A percentile compares a stretch with the other conserved stretches of the same genome.
Conservation (phyloP, 257 asterid species). For the Solanum sejunctum region DNA sequence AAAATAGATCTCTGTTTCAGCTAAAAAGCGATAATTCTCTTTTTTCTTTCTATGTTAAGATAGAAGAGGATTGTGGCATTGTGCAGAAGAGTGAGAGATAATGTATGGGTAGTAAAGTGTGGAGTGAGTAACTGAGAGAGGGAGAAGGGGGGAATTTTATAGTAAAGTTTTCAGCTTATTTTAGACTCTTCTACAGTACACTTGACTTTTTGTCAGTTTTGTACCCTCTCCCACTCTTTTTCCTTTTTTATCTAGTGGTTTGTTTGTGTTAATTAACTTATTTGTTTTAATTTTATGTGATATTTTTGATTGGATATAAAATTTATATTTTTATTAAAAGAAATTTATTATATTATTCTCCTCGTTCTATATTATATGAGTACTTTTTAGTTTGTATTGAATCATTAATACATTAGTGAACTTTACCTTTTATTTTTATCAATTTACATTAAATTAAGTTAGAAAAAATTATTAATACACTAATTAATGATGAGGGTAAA, state of each 20-base stretch:
- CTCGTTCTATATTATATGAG: no score
- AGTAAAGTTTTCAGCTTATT: neutral
- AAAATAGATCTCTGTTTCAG: neutral
- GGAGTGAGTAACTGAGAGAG: conserved; percentile 20
- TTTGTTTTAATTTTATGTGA: neutral
- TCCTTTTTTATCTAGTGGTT: neutral
- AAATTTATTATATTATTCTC: no score
- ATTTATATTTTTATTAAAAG: no score
- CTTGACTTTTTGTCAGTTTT: neutral
- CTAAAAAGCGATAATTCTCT: neutral
- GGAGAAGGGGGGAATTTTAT: neutral
- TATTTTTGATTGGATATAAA: neutral
- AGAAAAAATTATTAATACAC: no score
- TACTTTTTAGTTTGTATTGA: no score
- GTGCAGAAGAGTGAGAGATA: neutral
- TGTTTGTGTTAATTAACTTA: neutral
- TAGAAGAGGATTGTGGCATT: neutral
- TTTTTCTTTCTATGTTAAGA: neutral
- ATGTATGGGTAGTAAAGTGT: neutral
- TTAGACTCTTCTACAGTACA: neutral
- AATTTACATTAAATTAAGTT: no score
- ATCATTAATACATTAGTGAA: no score
- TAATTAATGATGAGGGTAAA: no score
- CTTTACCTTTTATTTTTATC: no score
- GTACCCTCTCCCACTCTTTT: neutral